A percentile compares a stretch with the other conserved stretches of the same genome.
phyloP scores from a whole-genome alignment of 306 rosid genomes.

The Inga leiocalycina region DNA sequence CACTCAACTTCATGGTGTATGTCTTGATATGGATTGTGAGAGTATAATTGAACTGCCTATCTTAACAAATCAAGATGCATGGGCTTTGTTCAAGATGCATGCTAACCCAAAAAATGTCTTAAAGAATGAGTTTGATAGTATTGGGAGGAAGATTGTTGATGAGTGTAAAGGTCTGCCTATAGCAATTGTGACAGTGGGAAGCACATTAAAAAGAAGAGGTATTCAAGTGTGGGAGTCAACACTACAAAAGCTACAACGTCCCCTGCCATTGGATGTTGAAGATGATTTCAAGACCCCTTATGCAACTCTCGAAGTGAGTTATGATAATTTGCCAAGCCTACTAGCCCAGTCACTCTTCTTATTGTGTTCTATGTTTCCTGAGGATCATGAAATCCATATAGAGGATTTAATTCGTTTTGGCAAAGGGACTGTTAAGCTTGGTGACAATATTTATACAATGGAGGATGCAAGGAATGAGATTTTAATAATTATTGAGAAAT shows the following conservation, averaged over 20 bases:
- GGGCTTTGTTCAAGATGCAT: background rate
- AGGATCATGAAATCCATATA: background rate
- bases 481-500: background rate
- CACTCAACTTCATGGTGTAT: background rate
- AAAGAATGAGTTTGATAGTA: background rate
- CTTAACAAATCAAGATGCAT: background rate
- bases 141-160: background rate
- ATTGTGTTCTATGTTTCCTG: background rate
- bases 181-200: background rate
- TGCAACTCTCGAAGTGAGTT: background rate
- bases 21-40: background rate
- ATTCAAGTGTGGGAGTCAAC: background rate
- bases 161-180: conserved; percentile 13
- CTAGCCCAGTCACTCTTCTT: background rate
- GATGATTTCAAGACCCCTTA: background rate
- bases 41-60: background rate
- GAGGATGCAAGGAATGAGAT: background rate
- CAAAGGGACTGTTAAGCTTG: background rate
- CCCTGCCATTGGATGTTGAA: background rate
- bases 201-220: background rate
- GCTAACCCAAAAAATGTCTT: background rate
- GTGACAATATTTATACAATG: background rate
- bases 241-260: background rate
- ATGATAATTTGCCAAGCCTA: background rate
- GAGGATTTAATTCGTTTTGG: conserved; percentile 15